phyloP scores from a whole-genome alignment of 2,329 filamentous ascomycete species.

The Xylaria sp. region DNA sequence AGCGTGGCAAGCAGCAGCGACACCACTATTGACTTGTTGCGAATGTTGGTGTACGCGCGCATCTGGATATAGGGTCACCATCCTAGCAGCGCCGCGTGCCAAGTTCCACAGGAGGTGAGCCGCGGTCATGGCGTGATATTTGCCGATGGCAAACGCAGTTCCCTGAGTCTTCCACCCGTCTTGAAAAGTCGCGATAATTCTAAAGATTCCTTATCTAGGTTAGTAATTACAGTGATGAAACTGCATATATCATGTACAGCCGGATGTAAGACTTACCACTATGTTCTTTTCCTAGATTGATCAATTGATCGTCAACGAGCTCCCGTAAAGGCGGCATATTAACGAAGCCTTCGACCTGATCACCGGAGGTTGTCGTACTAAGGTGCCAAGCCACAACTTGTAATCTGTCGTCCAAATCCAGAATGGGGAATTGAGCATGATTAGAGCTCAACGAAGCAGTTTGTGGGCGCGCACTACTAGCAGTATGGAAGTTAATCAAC shows the following conservation, averaged over 20 bases:
- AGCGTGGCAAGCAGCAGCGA: not conserved
- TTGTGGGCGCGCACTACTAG: too few species aligned
- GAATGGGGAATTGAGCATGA: not conserved
- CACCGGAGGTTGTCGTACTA: not conserved
- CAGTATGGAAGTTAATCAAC: too few species aligned
- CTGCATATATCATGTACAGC: not conserved
- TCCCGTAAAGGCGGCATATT: not conserved
- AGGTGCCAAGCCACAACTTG: not conserved
- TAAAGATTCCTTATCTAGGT: not conserved
- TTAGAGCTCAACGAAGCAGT: too few species aligned
- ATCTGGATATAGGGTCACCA: not conserved
- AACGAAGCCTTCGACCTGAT: not conserved
- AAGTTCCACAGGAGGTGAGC: constrained; percentile 7
- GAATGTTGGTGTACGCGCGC: not conserved
- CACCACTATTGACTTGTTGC: not conserved
- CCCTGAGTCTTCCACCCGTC: not conserved
- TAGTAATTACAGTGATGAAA: not conserved
- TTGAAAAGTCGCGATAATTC: not conserved
- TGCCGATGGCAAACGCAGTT: not conserved
- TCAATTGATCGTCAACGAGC: not conserved
- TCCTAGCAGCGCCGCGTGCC: constrained; percentile 8
- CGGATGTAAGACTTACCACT: not conserved
- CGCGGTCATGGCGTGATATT: not conserved
- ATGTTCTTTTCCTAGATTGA: not conserved
- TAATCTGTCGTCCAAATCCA: not conserved